Conservation (phyloP, 148 eudicot species). For the Heliosperma pusillum region DNA sequence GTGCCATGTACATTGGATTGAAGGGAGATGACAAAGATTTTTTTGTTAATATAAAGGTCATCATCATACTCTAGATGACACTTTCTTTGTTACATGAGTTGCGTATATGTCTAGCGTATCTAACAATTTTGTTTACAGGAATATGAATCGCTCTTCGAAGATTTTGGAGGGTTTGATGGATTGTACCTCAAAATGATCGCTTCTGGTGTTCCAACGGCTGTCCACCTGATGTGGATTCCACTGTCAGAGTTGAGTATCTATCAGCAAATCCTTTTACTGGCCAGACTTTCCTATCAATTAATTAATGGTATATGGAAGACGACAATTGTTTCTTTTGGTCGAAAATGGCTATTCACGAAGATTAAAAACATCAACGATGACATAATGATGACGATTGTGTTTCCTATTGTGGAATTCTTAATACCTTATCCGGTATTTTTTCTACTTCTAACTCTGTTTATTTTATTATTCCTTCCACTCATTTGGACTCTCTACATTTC, state of each 20-base stretch:
- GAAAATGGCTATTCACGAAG: constrained; percentile 35
- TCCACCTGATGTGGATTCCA: constrained; percentile 89
- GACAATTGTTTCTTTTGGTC: constrained; percentile 33
- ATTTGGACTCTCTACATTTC: not conserved
- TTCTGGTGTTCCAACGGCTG: constrained; percentile 66
- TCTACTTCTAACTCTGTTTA: constrained; percentile 1
- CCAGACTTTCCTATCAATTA: constrained; percentile 35
- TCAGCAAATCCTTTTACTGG: constrained; percentile 51
- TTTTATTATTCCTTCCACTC: constrained; percentile 10
- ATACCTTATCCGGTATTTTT: constrained; percentile 65
- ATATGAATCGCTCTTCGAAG: constrained; percentile 66
- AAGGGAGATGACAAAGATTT: constrained; percentile 85
- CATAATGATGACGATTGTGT: constrained; percentile 58
- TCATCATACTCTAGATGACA: constrained; percentile 4
- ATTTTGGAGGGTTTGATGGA: constrained; percentile 87
- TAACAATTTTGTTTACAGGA: constrained; percentile 46
- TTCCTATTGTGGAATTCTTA: constrained; percentile 62
- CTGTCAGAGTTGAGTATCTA: constrained; percentile 60
- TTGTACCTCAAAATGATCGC: constrained; percentile 82
- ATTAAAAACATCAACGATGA: constrained; percentile 55
- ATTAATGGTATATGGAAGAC: constrained; percentile 48
- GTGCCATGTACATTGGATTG: constrained; percentile 65
- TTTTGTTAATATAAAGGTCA: constrained; percentile 64
- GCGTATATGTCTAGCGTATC: constrained; percentile 18
- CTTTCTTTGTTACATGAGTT: constrained; percentile 2